These are phyloP conservation scores for Solidago caesia DNA, from an alignment of 129 eudicot genomes.

Conservation along the genomic window DNA sequence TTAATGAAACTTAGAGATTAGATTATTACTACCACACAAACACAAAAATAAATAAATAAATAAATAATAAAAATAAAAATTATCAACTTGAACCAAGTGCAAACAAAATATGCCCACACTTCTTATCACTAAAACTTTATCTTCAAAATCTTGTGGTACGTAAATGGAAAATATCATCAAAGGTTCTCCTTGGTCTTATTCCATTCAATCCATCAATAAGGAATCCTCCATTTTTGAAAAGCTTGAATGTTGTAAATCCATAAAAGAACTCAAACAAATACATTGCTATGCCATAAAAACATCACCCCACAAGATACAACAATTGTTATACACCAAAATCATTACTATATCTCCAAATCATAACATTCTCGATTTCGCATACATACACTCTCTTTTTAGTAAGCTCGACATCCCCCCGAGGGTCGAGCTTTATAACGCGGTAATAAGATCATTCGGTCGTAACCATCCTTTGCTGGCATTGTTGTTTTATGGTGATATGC, in stretches of 20 bases:
- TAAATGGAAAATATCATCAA: constrained; percentile 23
- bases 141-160: not conserved
- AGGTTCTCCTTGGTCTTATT: not conserved
- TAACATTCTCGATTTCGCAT: constrained; percentile 27
- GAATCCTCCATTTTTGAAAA: constrained; percentile 7
- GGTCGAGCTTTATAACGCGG: constrained; percentile 29
- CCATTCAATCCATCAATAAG: constrained; percentile 7
- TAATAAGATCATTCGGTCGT: constrained; percentile 17
- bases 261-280: constrained; percentile 48
- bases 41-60: not conserved
- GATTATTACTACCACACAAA: not conserved
- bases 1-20: not conserved
- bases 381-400: constrained; percentile 32
- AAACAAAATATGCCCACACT: not conserved
- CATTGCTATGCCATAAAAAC: constrained; percentile 35
- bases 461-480: constrained; percentile 13
- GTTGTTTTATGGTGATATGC: constrained; percentile 9
- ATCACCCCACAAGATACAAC: constrained; percentile 24
- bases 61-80: too few relatives aligned
- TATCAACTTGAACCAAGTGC: not conserved
- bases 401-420: constrained; percentile 28
- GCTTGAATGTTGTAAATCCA: constrained; percentile 36
- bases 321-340: constrained; percentile 34
- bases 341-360: constrained; percentile 26
- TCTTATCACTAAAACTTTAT: not conserved